Evolutionary conservation across 352 stramenopile genomes (phyloP), one percentile per base, ranked within the genome.

Genomic region (Pythium aristosporum): DNA sequence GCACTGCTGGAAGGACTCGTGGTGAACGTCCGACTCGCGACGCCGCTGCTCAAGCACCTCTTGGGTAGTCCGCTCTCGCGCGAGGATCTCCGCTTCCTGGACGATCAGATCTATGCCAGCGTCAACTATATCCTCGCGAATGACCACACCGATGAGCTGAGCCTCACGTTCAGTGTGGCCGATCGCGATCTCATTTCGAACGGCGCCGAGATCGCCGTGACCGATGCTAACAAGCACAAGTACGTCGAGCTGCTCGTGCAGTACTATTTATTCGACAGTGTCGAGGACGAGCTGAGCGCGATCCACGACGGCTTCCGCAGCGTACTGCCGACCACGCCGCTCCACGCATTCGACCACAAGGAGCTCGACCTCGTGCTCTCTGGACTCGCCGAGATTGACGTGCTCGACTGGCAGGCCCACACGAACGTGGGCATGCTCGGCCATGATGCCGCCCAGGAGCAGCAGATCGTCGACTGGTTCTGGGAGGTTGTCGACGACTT

Each of bases 331-430:
- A 92, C 98, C 63, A 85, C 91, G n/a, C 73, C 98, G 20, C 79
- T 99, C 11, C 96, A 97, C 44, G 78, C 99, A 12, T 99, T 99
- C 68, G 97, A 99, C 69, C 98, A 98, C 74, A 96, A 98, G 76
- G 97, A 99, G 77, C 76, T 99, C 1, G 86, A 92, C n/a, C 59
- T 95, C 13, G 46, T 95, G 37, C 56, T 95, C 9, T 91, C 81
- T 2, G 87, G 87, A 1, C 63, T 96, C 42, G 58, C 73, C 3
- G 57, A 82, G 34, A 96, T 98, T 52, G 88, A 98, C 61, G 68
- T 97, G 13, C 68, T 68, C 13, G 92, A 98, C 65, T 97, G 93
- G 91, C 81, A 77, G 53, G 66, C 72, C 2, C 75, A 97, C 68
- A 96, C 90, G 2, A 73, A 80, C 1, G 63, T 89, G 25, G 72